phyloP scores from a whole-genome alignment of 2,329 filamentous ascomycete species.

The Trichothecium sympodiale region DNA sequence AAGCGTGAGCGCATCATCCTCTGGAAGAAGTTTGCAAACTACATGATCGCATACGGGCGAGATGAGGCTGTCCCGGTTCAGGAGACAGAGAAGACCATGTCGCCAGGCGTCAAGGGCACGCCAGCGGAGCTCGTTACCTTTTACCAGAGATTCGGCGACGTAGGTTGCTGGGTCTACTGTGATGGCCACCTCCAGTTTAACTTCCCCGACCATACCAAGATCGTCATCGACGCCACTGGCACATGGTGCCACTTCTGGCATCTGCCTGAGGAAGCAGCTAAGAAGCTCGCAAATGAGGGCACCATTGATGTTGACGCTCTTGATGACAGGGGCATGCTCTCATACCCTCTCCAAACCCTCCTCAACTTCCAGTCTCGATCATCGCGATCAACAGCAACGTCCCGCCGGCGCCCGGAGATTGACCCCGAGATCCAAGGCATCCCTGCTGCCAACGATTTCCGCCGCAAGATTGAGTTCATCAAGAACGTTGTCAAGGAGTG shows the following conservation, averaged over 20 bases:
- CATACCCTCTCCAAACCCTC: conserved; percentile 61
- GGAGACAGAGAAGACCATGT: conserved; percentile 28
- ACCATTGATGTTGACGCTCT: conserved; percentile 61
- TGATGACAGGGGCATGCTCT: conserved; percentile 58
- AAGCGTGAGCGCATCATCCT: conserved; percentile 55
- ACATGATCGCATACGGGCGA: conserved; percentile 63
- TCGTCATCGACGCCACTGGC: conserved; percentile 66
- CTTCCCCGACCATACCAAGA: conserved; percentile 80
- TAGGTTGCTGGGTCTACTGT: conserved; percentile 71
- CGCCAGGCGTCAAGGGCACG: conserved; percentile 23
- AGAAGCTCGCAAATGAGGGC: conserved; percentile 51
- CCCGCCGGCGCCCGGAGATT: conserved; percentile 49
- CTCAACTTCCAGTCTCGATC: conserved; percentile 51
- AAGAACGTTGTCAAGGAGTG: conserved; percentile 58
- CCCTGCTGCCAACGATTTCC: conserved; percentile 61
- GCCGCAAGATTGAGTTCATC: conserved; percentile 65
- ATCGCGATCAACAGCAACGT: conserved; percentile 31
- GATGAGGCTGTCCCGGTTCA: conserved; percentile 49
- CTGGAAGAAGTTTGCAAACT: conserved; percentile 66
- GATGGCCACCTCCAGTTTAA: conserved; percentile 80
- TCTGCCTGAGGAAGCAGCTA: conserved; percentile 58
- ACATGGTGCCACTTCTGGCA: conserved; percentile 70
- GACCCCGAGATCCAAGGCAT: conserved; percentile 49
- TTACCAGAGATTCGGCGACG: conserved; percentile 71
- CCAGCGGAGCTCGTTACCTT: conserved; percentile 58